Percentiles rank a stretch among this genome's conserved stretches.
phyloP scores from a whole-genome alignment of 2,329 filamentous ascomycete genomes.

The Colletotrichum euphorbiae region DNA sequence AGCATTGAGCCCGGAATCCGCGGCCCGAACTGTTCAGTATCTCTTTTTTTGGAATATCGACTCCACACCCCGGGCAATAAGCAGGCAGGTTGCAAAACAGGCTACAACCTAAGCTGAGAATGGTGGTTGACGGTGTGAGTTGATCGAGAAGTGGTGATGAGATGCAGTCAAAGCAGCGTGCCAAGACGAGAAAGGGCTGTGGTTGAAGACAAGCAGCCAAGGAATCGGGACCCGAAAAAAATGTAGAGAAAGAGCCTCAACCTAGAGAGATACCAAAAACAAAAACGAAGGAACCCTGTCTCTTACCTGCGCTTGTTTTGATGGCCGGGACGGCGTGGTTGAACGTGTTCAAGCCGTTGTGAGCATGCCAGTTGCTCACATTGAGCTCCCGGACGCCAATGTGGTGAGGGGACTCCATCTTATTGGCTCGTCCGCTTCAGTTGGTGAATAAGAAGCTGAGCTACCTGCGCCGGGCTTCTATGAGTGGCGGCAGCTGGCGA shows the following conservation, averaged over 20 bases:
- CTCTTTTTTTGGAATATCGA: slow-evolving; percentile 25
- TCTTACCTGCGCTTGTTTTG: slow-evolving; percentile 71
- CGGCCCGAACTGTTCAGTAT: not conserved
- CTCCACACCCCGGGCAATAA: slow-evolving; percentile 40
- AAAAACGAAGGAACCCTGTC: slow-evolving; percentile 2
- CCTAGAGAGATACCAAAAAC: slow-evolving; percentile 38
- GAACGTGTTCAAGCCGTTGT: slow-evolving; percentile 63
- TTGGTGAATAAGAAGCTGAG: not conserved
- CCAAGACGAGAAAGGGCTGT: slow-evolving; percentile 8
- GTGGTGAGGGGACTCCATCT: slow-evolving; percentile 51
- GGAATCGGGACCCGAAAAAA: not conserved
- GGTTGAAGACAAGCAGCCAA: slow-evolving; percentile 13
- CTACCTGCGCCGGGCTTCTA: not conserved
- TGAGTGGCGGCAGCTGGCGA: slow-evolving; percentile 37
- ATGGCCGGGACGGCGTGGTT: slow-evolving; percentile 66
- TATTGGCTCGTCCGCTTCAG: slow-evolving; percentile 43
- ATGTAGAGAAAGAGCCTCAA: slow-evolving; percentile 10
- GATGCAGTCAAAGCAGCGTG: not conserved
- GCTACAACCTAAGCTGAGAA: not conserved
- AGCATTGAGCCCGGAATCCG: slow-evolving; percentile 8
- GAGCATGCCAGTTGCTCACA: slow-evolving; percentile 58
- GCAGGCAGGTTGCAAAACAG: slow-evolving; percentile 4
- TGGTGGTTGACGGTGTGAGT: not conserved
- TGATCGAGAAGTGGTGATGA: slow-evolving; percentile 1
- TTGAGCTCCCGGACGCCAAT: slow-evolving; percentile 62